Evolutionary conservation across 176 grass and related monocot species (phyloP), one percentile per base, ranked within the genome.

Genomic region (Neostapfia colusana): DNA sequence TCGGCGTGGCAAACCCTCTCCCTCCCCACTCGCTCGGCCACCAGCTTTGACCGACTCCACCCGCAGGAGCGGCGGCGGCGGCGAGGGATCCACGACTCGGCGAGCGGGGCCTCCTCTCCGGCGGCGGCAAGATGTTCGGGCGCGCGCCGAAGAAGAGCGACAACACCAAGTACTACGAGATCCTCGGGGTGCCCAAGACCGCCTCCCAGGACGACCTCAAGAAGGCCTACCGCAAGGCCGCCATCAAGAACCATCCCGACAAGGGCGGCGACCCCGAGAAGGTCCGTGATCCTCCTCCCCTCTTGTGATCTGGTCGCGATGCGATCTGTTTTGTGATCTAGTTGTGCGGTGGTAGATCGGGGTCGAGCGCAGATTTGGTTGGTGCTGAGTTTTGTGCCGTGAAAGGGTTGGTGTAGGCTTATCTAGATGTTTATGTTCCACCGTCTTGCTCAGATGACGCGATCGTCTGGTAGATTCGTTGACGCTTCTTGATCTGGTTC

Each of bases 191-290:
- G 61, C 85, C 95, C 48, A 98, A 98, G 82, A 50, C 23, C 17
- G 95, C 95, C 25, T 91, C 95, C 62, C 95, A 92, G 89, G 95
- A 98, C 40, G 95, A 98, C 48, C 95, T 98, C 79, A 98, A 98
- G 95, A 98, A 98, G 87, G 95, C 95, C 28, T 98, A 98, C 75
- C 95, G 95, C 64, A 98, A 94, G 91, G 95, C 95, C 40, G 95
- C 95, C 80, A 94, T 98, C 81, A 98, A 98, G 89, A 98, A 98
- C 77, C 95, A 98, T 67, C 95, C 95, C 65, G 91, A 98, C 73
- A 98, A 98, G 91, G 95, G 95, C 36, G 91, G 95, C 0, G 95
- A 98, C 77, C 95, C 95, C 6, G 91, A 98, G 91, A 98, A 98
- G 95, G 95, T 94, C 61, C 78, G 1, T 71, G 63, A 57, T 56